A percentile compares a stretch with the other conserved stretches of the same genome.
These are phyloP conservation scores for Periconia sp. DNA, from an alignment of 2,329 filamentous ascomycete genomes.

Conservation along the genomic window DNA sequence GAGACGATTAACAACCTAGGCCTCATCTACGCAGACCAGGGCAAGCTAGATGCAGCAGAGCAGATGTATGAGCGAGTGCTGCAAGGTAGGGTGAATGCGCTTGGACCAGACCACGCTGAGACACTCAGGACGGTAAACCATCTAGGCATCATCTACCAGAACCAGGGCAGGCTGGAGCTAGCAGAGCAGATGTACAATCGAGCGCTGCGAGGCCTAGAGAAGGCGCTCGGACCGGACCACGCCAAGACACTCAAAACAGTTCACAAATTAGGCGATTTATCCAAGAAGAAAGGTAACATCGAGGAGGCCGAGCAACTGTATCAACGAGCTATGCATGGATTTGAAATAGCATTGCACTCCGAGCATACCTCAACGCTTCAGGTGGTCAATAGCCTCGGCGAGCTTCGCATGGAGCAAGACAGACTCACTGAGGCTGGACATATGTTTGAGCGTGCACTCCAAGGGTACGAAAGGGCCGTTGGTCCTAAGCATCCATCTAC, in stretches of 20 bases:
- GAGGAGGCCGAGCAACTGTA: conserved; percentile 4
- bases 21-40: background rate
- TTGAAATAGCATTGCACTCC: conserved; percentile 9
- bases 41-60: background rate
- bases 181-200: too few species aligned
- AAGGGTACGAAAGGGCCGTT: conserved; percentile 3
- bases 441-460: background rate
- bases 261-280: background rate
- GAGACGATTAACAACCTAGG: background rate
- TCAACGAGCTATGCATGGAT: background rate
- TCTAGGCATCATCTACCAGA: conserved; percentile 12
- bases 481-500: conserved; percentile 12
- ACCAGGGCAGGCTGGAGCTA: too few species aligned
- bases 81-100: conserved; percentile 11
- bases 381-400: conserved; percentile 1
- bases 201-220: too few species aligned
- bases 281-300: too few species aligned
- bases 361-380: background rate
- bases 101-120: conserved; percentile 13
- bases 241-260: background rate
- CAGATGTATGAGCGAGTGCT: background rate
- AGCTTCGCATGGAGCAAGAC: conserved; percentile 2
- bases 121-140: conserved; percentile 20
- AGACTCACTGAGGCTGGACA: background rate
- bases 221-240: background rate